Percentiles rank a stretch among this genome's conserved stretches.
Evolutionary conservation across 805 yeast species (phyloP).

Genomic region (Maudiozyma saulgeensis): DNA sequence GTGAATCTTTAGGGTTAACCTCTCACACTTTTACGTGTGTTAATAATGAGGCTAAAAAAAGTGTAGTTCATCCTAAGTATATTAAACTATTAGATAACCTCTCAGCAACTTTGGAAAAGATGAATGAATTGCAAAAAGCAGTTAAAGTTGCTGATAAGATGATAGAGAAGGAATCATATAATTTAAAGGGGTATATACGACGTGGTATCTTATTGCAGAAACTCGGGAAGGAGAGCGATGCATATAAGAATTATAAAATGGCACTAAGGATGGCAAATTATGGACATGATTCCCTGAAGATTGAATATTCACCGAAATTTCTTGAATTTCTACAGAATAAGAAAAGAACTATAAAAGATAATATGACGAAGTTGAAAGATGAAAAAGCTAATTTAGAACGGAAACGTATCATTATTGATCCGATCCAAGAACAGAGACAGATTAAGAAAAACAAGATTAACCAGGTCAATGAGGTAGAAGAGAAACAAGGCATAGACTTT

Average conservation of each 20-base stretch:
- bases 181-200: conserved; percentile 22
- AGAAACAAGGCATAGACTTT: conserved; percentile 8
- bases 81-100: conserved; percentile 21
- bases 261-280: conserved; percentile 12
- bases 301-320: conserved; percentile 10
- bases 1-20: conserved; percentile 3
- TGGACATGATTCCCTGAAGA: conserved; percentile 7
- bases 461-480: too few relatives aligned
- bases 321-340: conserved; percentile 10
- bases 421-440: conserved; percentile 11
- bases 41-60: background rate
- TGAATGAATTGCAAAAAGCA: conserved; percentile 18
- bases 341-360: conserved; percentile 8
- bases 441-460: background rate
- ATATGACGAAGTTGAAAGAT: conserved; percentile 1
- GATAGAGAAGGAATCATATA: conserved; percentile 20
- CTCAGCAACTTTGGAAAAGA: conserved; percentile 23
- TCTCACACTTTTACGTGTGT: conserved; percentile 3
- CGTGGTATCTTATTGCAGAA: conserved; percentile 20
- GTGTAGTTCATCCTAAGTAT: conserved; percentile 19
- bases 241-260: conserved; percentile 13
- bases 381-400: background rate
- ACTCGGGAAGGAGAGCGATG: conserved; percentile 12
- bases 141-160: conserved; percentile 14
- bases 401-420: conserved; percentile 15